Base-by-base conservation (phyloP, 495 filamentous ascomycete genomes). In the Penicillium ochrochloron region DNA sequence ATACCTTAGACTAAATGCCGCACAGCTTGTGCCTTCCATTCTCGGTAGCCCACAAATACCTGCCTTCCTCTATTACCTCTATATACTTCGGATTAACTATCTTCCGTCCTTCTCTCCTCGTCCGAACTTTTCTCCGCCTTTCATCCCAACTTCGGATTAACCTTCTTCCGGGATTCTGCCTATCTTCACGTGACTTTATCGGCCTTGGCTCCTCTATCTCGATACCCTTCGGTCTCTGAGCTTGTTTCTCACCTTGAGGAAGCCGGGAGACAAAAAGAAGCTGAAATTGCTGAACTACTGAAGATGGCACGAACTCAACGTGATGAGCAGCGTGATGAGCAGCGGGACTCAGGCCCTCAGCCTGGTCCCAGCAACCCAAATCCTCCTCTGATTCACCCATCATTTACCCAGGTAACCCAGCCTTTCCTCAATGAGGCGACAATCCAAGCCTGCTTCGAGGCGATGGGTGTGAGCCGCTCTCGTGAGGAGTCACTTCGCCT, bases 401-500 rank as follows among this genome's bases (percentile, higher is more conserved):
- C 88, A 27, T 89, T 85, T 72, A 90, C 91, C 66, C 84, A 89
- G 67, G 85, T 90, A 53, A 85, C 89, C 48, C 85, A 88, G 69
- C 86, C 85, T 31, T 92, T 88, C 66, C 77, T 91, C 63, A 88
- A 88, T 63, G 83, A 90, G 69, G 82, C 86, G 63, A 83, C 83
- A 37, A 80, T 90, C 25, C 82, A 87, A 61, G 76, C 81, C 64
- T 87, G 85, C 60, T 77, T 90, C n/a, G 73, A 77, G 1, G 78
- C 76, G 14, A 79, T 83, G 71, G 83, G 82, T 0, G 78, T 86
- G 35, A 84, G 82, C 55, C 83, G 86, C 41, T 80, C 82, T 19
- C 82, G 84, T 23, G 92, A 97, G 69, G 91, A 93, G 64, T 81
- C 72, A 35, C 80, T 88, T 54, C 85, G 92, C 37, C 73, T 96